Percentiles rank a stretch among this genome's conserved stretches.
Evolutionary conservation across 495 filamentous ascomycete species (phyloP).

Genomic region (Haplographium delicatum): DNA sequence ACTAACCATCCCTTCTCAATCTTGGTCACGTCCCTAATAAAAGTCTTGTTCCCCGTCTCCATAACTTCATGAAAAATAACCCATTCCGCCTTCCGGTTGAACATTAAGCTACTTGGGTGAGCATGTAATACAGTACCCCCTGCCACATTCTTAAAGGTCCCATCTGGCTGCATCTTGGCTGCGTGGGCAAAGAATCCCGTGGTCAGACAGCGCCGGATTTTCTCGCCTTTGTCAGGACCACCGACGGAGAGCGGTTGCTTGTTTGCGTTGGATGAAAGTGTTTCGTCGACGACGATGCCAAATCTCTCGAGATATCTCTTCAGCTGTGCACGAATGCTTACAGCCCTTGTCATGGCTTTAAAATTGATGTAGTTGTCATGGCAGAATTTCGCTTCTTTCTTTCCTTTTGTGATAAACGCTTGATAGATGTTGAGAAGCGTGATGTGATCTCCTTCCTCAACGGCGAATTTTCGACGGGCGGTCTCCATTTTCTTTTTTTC

Average conservation of each 20-base stretch:
- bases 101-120: conserved; percentile 92
- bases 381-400: conserved; percentile 83
- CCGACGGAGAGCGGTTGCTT: conserved; percentile 21
- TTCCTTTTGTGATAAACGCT: conserved; percentile 79
- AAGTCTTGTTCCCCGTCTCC: conserved; percentile 86
- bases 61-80: conserved; percentile 94
- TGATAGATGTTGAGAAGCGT: conserved; percentile 93
- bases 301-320: conserved; percentile 85
- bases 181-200: conserved; percentile 94
- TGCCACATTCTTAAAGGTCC: conserved; percentile 76
- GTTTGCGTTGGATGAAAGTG: conserved; percentile 33
- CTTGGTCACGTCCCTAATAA: conserved; percentile 85
- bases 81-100: conserved; percentile 97
- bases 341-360: conserved; percentile 73
- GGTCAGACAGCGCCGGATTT: conserved; percentile 81
- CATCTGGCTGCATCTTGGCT: conserved; percentile 92
- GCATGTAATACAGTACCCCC: conserved; percentile 72
- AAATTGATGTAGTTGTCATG: conserved; percentile 82
- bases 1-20: conserved; percentile 87
- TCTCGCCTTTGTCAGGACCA: conserved; percentile 52
- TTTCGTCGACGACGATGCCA: conserved; percentile 66
- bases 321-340: conserved; percentile 81
- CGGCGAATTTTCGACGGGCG: conserved; percentile 76
- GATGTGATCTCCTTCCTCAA: conserved; percentile 91
- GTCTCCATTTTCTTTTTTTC: conserved; percentile 69